A percentile compares a stretch with the other conserved stretches of the same genome.
These are phyloP conservation scores for Coniella vitis DNA, from an alignment of 2,329 filamentous ascomycete species.

Conservation along the genomic window DNA sequence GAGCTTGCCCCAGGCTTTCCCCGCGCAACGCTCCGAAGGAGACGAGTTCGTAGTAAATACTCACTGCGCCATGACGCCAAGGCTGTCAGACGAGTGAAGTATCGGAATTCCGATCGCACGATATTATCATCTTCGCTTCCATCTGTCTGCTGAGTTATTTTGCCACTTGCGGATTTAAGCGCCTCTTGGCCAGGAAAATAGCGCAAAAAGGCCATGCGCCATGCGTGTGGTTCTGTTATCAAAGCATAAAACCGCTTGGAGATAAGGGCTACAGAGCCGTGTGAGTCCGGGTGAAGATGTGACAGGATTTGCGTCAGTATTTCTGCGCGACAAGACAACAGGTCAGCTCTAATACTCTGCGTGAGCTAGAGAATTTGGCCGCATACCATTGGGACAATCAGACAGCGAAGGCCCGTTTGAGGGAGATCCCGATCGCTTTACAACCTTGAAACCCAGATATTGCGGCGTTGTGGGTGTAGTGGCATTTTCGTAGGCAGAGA, in stretches of 20 bases:
- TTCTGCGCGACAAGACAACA: slow-evolving; percentile 52
- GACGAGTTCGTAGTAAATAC: slow-evolving; percentile 79
- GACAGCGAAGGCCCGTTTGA: slow-evolving; percentile 37
- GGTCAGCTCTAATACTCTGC: slow-evolving; percentile 18
- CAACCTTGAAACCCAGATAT: slow-evolving; percentile 48
- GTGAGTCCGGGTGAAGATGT: slow-evolving; percentile 77
- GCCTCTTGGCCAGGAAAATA: slow-evolving; percentile 75
- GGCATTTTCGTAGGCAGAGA: slow-evolving; percentile 57
- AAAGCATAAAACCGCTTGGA: slow-evolving; percentile 81
- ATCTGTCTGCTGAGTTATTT: slow-evolving; percentile 31
- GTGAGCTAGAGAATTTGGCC: background rate
- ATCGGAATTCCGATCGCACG: slow-evolving; percentile 65
- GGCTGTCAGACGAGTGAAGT: slow-evolving; percentile 74
- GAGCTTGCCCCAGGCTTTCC: slow-evolving; percentile 65
- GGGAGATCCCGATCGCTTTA: slow-evolving; percentile 37
- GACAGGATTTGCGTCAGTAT: slow-evolving; percentile 87
- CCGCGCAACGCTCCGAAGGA: slow-evolving; percentile 72
- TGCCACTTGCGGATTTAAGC: slow-evolving; percentile 28
- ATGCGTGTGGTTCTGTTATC: slow-evolving; percentile 86
- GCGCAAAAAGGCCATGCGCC: slow-evolving; percentile 86
- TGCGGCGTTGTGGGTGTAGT: slow-evolving; percentile 41
- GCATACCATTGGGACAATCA: slow-evolving; percentile 76
- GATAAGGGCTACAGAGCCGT: slow-evolving; percentile 76
- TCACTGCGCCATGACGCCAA: slow-evolving; percentile 94
- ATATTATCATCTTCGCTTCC: slow-evolving; percentile 43